These are phyloP conservation scores for Zygnema circumcarinatum DNA, from an alignment of 139 green algal genomes.

Conservation along the genomic window DNA sequence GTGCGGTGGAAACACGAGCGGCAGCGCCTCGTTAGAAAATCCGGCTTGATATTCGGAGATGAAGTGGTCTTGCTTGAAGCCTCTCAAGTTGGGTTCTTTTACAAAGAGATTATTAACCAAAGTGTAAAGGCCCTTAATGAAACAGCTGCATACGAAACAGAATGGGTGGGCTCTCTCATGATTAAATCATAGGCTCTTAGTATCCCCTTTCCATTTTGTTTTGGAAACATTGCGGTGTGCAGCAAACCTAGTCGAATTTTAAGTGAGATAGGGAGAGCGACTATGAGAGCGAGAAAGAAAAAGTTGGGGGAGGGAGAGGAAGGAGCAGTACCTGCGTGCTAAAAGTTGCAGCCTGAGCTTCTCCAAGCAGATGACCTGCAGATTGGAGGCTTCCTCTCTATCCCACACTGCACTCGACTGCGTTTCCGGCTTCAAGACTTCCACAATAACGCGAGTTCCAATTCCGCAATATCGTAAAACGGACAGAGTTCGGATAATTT, in stretches of 20 bases:
- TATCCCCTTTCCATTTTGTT: not conserved
- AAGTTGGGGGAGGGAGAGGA: not conserved
- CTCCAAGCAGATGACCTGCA: slow-evolving; percentile 14
- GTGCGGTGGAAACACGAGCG: not conserved
- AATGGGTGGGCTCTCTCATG: not conserved
- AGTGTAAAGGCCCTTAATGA: slow-evolving; percentile 21
- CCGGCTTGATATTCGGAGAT: not conserved
- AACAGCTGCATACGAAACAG: slow-evolving; percentile 28
- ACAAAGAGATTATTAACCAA: slow-evolving; percentile 17
- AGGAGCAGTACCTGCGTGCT: slow-evolving; percentile 6
- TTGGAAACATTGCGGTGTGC: not conserved
- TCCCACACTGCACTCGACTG: not conserved
- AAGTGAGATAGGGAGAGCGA: not conserved
- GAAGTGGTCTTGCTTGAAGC: slow-evolving; percentile 2
- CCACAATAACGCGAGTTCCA: slow-evolving; percentile 1
- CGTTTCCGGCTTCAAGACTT: slow-evolving; percentile 9
- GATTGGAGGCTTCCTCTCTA: not conserved
- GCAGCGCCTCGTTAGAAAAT: not conserved
- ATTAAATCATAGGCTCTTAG: not conserved
- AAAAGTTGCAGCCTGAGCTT: slow-evolving; percentile 13
- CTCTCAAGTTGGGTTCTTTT: not conserved
- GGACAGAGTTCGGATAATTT: slow-evolving; percentile 14
- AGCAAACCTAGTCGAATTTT: not conserved
- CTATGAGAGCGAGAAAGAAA: not conserved
- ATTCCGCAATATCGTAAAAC: slow-evolving; percentile 20